Percentiles rank a stretch among this genome's conserved stretches.
phyloP scores from a whole-genome alignment of 768 basidiomycete genomes.

The Xerocomellus chrysenteron region DNA sequence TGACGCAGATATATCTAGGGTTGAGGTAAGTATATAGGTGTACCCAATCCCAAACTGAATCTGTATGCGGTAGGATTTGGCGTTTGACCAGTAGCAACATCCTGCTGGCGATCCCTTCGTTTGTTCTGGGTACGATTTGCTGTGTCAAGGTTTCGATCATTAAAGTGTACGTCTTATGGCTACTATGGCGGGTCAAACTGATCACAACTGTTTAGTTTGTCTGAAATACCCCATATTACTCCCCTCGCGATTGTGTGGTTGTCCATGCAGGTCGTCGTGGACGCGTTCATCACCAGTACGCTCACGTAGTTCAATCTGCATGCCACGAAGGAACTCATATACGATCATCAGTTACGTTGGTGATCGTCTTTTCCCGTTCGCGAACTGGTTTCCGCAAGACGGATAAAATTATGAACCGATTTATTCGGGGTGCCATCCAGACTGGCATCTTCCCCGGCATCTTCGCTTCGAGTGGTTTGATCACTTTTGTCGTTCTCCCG shows the following conservation, averaged over 20 bases:
- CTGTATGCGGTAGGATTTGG: slow-evolving; percentile 11
- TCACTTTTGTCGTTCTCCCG: slow-evolving; percentile 27
- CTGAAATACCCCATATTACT: slow-evolving; percentile 40
- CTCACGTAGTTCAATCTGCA: not conserved
- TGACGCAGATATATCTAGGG: slow-evolving; percentile 49
- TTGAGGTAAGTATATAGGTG: slow-evolving; percentile 36
- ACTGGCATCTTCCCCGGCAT: not conserved
- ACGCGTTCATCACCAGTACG: slow-evolving; percentile 30
- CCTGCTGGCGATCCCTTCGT: slow-evolving; percentile 37
- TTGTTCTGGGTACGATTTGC: slow-evolving; percentile 44
- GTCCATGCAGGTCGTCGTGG: slow-evolving; percentile 42
- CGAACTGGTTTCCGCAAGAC: not conserved
- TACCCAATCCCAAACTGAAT: not conserved
- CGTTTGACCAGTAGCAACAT: slow-evolving; percentile 14
- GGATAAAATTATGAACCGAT: not conserved
- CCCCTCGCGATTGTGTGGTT: slow-evolving; percentile 49
- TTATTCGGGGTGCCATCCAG: not conserved
- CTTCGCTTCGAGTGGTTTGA: not conserved
- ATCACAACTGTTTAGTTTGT: slow-evolving; percentile 31
- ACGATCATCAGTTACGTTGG: not conserved
- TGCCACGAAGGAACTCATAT: too few relatives aligned
- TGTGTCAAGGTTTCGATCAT: slow-evolving; percentile 45
- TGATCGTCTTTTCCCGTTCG: not conserved
- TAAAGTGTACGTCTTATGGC: slow-evolving; percentile 32
- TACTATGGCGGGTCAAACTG: not conserved